Conservation (phyloP, 768 basidiomycete species). For the Calocybe indica region DNA sequence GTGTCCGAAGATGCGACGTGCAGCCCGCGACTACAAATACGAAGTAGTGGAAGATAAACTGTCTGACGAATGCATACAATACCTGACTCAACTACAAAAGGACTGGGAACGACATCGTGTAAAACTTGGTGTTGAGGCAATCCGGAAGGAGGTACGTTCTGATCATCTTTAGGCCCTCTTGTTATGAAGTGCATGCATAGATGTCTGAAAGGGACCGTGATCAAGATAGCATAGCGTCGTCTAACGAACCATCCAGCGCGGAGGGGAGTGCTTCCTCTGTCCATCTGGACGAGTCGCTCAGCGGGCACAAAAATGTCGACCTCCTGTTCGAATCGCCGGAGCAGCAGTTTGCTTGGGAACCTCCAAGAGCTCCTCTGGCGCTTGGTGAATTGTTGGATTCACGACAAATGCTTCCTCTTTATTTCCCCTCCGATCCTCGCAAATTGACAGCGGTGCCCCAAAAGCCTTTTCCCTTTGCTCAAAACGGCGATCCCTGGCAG, state of each 20-base stretch:
- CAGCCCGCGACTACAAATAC: slow-evolving; percentile 88
- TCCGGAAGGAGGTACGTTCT: slow-evolving; percentile 69
- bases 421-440: slow-evolving; percentile 76
- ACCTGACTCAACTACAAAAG: slow-evolving; percentile 90
- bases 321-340: slow-evolving; percentile 67
- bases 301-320: slow-evolving; percentile 54
- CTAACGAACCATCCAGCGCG: slow-evolving; percentile 14
- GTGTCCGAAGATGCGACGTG: slow-evolving; percentile 75
- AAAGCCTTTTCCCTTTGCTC: slow-evolving; percentile 20
- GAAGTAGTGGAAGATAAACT: slow-evolving; percentile 90
- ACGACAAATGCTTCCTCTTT: slow-evolving; percentile 85
- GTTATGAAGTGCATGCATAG: slow-evolving; percentile 26
- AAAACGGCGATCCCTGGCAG: no score
- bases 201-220: slow-evolving; percentile 66
- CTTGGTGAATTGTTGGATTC: slow-evolving; percentile 91
- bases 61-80: slow-evolving; percentile 94
- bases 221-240: slow-evolving; percentile 53
- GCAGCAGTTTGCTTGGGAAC: slow-evolving; percentile 70
- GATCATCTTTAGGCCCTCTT: not conserved
- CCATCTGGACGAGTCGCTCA: slow-evolving; percentile 24
- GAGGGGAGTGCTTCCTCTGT: slow-evolving; percentile 32
- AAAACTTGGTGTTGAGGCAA: slow-evolving; percentile 77
- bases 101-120: slow-evolving; percentile 95
- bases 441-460: slow-evolving; percentile 67
- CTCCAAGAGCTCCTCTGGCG: slow-evolving; percentile 70